Base-by-base conservation (phyloP, 2,329 filamentous ascomycete species). In the Aspergillus sp. region DNA sequence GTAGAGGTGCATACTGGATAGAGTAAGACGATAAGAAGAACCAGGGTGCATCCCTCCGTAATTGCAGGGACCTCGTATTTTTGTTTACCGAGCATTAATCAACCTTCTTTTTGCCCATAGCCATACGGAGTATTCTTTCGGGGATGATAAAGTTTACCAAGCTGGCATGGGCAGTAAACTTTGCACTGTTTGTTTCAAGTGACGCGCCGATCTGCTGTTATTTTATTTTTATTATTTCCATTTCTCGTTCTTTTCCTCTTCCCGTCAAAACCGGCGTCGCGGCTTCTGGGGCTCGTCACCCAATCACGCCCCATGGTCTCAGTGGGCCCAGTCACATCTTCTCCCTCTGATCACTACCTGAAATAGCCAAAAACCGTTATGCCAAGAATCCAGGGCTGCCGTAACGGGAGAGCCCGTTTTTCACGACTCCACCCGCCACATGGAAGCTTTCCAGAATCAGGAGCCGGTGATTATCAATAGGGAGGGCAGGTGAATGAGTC, bases 401-500 rank as follows among this genome's bases (percentile, higher is more conserved):
- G 52, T 53, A 56, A 47, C 58, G 61, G 61, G 57, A 59, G 53
- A 62, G 58, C 57, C 62, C 62, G 57, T 58, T 56, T 39, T 45
- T 49, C 10, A 45, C 48, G 53, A 56, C 60, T 54, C 59, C 58
- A 61, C 57, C 57, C 45, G 53, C 59, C 58, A 61, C 56, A 58
- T 61, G 58, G 57, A 19, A 19, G 19, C 19, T 19, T 19, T 19
- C 19, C 19, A 19, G 19, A 19, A 19, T 19, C 19, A 19, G 19
- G 19, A 19, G 19, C 19, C 19, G 19, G 19, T 19, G 19, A 2
- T 19, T 19, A 19, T 19, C 19, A 19, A 19, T 19, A 19, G 19
- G 19, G 19, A 19, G 19, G 19, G 19, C 19, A 19, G 19, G 19
- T 19, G 19, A 19, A 19, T 47, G 19, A 19, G 19, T 19, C 19